Percentiles rank a stretch among this genome's conserved stretches.
phyloP scores from a whole-genome alignment of 1,139 yeast genomes.

The Kodamaea alishanica region DNA sequence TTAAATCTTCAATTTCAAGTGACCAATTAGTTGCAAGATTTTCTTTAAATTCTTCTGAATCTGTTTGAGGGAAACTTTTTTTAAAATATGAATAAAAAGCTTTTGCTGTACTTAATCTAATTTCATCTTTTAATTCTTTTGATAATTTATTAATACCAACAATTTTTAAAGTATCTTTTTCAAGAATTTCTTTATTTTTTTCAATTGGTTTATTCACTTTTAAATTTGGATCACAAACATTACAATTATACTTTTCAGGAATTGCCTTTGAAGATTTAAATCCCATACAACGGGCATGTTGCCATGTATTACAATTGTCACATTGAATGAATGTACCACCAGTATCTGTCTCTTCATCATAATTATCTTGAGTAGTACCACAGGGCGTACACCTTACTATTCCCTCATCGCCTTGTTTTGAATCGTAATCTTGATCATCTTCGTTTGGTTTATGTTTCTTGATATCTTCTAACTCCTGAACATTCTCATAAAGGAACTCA shows the following conservation, averaged over 20 bases:
- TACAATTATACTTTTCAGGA: slow-evolving; percentile 34
- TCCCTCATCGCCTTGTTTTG: slow-evolving; percentile 34
- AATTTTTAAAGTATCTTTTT: not conserved
- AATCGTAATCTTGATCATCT: slow-evolving; percentile 6
- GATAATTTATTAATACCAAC: slow-evolving; percentile 13
- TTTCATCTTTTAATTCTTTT: slow-evolving; percentile 24
- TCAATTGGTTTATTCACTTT: not conserved
- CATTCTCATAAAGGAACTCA: slow-evolving; percentile 14
- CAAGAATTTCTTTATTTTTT: not conserved
- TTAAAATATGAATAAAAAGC: slow-evolving; percentile 38
- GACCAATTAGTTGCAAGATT: slow-evolving; percentile 38
- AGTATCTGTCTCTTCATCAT: slow-evolving; percentile 56
- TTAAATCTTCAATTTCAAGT: slow-evolving; percentile 38
- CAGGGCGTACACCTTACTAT: slow-evolving; percentile 63
- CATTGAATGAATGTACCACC: slow-evolving; percentile 75
- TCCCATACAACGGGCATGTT: slow-evolving; percentile 73
- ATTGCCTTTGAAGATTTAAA: slow-evolving; percentile 27
- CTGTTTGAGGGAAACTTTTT: slow-evolving; percentile 41
- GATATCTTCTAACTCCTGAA: not conserved
- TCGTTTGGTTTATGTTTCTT: slow-evolving; percentile 1
- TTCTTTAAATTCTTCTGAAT: slow-evolving; percentile 27
- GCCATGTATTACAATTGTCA: slow-evolving; percentile 80
- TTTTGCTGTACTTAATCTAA: slow-evolving; percentile 35
- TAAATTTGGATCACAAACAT: slow-evolving; percentile 20
- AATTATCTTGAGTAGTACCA: slow-evolving; percentile 61